Conservation (phyloP, 495 filamentous ascomycete genomes). For the Parathielavia hyrcaniae region DNA sequence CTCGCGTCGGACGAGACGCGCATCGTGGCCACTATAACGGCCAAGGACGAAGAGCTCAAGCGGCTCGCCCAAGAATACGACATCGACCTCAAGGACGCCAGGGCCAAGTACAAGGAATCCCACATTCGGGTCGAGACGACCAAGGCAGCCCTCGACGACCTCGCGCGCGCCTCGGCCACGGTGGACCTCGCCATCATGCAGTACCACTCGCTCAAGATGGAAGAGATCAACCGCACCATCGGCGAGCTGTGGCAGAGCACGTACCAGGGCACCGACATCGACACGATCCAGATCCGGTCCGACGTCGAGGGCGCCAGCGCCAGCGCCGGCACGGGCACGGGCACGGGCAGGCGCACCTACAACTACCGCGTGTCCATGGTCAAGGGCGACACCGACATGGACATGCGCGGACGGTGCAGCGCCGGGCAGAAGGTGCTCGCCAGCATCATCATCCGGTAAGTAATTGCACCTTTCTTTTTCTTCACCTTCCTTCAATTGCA, state of each 20-base stretch:
- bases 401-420: conserved; percentile 97
- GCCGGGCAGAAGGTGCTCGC: conserved; percentile 95
- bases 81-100: conserved; percentile 77
- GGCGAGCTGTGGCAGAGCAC: conserved; percentile 94
- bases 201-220: conserved; percentile 94
- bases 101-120: conserved; percentile 73
- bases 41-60: conserved; percentile 71
- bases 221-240: conserved; percentile 92
- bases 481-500: no score
- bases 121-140: conserved; percentile 90
- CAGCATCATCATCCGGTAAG: conserved; percentile 94
- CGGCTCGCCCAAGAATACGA: conserved; percentile 70
- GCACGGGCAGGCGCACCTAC: conserved; percentile 72
- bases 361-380: conserved; percentile 99
- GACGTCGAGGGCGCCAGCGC: conserved; percentile 58
- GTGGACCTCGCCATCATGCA: conserved; percentile 95
- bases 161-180: conserved; percentile 70
- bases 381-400: conserved; percentile 95
- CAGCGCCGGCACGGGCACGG: conserved; percentile 29
- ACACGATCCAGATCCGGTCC: conserved; percentile 89
- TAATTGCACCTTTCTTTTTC: no score
- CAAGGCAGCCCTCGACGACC: conserved; percentile 84
- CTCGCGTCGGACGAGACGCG: conserved; percentile 46
- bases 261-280: conserved; percentile 96
- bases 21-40: conserved; percentile 65